phyloP scores from a whole-genome alignment of 306 rosid species.

The Cicer bijugum region DNA sequence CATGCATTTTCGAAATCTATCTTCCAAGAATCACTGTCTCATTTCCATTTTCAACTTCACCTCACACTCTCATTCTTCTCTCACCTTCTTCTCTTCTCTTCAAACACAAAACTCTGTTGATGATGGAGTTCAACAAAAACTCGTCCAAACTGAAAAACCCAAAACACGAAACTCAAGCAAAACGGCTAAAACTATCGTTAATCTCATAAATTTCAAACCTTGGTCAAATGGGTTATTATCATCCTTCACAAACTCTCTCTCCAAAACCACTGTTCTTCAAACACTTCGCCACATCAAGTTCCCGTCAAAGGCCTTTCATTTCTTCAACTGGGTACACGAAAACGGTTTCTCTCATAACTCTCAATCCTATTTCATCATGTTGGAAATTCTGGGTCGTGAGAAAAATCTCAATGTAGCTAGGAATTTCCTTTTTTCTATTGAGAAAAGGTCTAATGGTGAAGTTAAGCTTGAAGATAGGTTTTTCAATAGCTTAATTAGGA shows the following conservation, averaged over 20 bases:
- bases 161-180: slow-evolving; percentile 3
- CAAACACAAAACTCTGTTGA: not conserved
- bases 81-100: not conserved
- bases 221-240: slow-evolving; percentile 48
- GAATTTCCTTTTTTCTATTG: slow-evolving; percentile 73
- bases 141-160: not conserved
- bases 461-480: slow-evolving; percentile 73
- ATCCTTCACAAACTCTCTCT: slow-evolving; percentile 54
- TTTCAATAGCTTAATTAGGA: slow-evolving; percentile 77
- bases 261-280: slow-evolving; percentile 67
- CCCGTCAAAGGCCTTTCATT: slow-evolving; percentile 60
- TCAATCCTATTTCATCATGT: slow-evolving; percentile 64
- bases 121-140: not conserved
- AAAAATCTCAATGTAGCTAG: slow-evolving; percentile 73
- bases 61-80: no score
- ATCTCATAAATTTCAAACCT: slow-evolving; percentile 20
- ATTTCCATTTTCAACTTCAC: no score
- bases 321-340: slow-evolving; percentile 68
- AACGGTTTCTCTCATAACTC: slow-evolving; percentile 64
- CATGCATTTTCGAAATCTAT: no score
- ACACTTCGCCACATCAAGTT: slow-evolving; percentile 58
- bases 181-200: not conserved
- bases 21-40: no score
- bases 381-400: slow-evolving; percentile 61
- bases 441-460: slow-evolving; percentile 59